Conservation (phyloP, 2,329 filamentous ascomycete species). For the Cladosporium sp. region DNA sequence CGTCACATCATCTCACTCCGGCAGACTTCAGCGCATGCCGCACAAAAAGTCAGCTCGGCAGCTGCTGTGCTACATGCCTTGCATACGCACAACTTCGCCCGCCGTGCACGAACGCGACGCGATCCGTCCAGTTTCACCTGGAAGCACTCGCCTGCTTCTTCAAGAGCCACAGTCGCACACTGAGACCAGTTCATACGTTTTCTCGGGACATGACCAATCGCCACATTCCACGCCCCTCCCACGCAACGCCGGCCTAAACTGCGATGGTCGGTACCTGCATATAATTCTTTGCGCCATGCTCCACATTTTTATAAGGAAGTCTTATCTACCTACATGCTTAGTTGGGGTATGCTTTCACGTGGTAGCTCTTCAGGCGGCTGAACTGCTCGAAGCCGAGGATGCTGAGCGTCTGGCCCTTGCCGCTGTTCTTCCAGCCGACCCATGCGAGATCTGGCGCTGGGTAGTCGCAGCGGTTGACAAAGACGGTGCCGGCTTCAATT, state of each 20-base stretch:
- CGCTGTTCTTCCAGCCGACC: slow-evolving; percentile 96
- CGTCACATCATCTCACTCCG: neutral
- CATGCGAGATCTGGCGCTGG: slow-evolving; percentile 67
- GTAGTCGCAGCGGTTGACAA: slow-evolving; percentile 92
- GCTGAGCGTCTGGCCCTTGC: slow-evolving; percentile 86
- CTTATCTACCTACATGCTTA: slow-evolving; percentile 26
- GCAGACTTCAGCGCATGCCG: neutral
- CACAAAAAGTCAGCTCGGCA: slow-evolving; percentile 1
- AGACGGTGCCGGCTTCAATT: slow-evolving; percentile 91
- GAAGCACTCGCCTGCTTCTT: neutral
- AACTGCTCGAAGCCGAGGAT: slow-evolving; percentile 93
- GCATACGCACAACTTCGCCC: slow-evolving; percentile 18
- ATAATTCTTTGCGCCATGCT: neutral
- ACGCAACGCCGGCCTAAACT: neutral
- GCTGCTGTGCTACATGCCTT: slow-evolving; percentile 29
- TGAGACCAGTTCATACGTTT: slow-evolving; percentile 6
- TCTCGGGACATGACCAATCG: slow-evolving; percentile 8
- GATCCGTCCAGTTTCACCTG: slow-evolving; percentile 12
- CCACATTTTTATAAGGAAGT: neutral
- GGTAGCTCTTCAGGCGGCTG: slow-evolving; percentile 93
- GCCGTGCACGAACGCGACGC: slow-evolving; percentile 9
- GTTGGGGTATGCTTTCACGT: slow-evolving; percentile 77
- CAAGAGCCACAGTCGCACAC: slow-evolving; percentile 1
- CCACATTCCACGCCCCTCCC: slow-evolving; percentile 18
- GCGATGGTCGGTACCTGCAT: slow-evolving; percentile 9